Evolutionary conservation across 1,284 basidiomycete species (phyloP), one percentile per base, ranked within the genome.

Genomic region (Leccinum variabile): DNA sequence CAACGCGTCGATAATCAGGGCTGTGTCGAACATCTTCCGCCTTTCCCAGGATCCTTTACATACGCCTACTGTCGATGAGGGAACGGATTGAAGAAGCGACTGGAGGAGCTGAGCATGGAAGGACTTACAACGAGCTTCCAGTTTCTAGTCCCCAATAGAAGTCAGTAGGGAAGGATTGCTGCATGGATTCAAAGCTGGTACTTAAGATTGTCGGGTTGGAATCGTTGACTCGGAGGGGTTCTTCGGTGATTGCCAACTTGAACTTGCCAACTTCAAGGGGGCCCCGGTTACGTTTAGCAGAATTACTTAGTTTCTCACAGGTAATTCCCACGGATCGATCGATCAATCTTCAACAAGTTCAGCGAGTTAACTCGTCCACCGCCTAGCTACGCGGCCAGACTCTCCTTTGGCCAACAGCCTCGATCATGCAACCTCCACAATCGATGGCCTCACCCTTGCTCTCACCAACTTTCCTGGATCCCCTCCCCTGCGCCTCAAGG

Each of bases 361-460:
- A 37, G 14, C 37, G 37, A 37, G 37, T 37, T 37, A 37, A 49
- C 46, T 13, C 11, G 44, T 44, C 41, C n/a, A n/a, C 41, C n/a
- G 41, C n/a, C 41, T n/a, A 44, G 14, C 41, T 44, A 82, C 83
- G 14, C 13, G 35, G 2, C 86, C 86, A n/a, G 82, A 82, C 68
- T 87, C 88, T 10, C 80, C 84, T 22, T 70, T 82, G 66, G 78
- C 83, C 6, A 80, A 76, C 71, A 88, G 84, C 69, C 77, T 89
- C 52, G 78, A 85, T 71, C 81, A 81, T 70, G 84, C 83, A n/a
- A 83, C 83, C 5, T 82, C 78, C 60, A 90, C 86, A 57, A 87
- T 93, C 74, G 89, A 93, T 77, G 88, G 92, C 73, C 80, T 93
- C 59, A 91, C 90, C 0, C 76, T 83, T 44, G 88, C 90, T 11